These are phyloP conservation scores for Thelonectria rubi DNA, from an alignment of 2,329 filamentous ascomycete species.

Conservation along the genomic window DNA sequence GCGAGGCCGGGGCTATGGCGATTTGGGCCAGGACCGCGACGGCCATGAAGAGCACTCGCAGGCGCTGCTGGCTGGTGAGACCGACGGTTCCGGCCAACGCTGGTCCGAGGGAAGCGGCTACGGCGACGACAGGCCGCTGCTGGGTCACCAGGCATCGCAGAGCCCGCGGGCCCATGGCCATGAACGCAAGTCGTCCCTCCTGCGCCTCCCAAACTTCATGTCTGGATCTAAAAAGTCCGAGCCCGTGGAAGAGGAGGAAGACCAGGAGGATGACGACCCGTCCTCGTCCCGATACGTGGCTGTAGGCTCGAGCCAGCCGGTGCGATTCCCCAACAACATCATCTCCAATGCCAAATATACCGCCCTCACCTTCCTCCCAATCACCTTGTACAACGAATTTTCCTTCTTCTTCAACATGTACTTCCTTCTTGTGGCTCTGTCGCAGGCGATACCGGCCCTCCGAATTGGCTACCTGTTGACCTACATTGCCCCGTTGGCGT, in stretches of 20 bases:
- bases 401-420: slow-evolving; percentile 99
- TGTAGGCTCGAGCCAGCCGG: slow-evolving; percentile 77
- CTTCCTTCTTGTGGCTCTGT: slow-evolving; percentile 93
- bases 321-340: slow-evolving; percentile 86
- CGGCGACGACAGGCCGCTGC: slow-evolving; percentile 74
- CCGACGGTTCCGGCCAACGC: slow-evolving; percentile 62
- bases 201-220: slow-evolving; percentile 76
- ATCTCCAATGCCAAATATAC: slow-evolving; percentile 99
- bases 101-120: slow-evolving; percentile 69
- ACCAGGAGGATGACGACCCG: slow-evolving; percentile 67
- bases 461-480: slow-evolving; percentile 95
- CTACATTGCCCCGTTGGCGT: slow-evolving; percentile 90
- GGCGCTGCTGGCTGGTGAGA: slow-evolving; percentile 72
- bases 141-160: slow-evolving; percentile 55
- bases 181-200: slow-evolving; percentile 53
- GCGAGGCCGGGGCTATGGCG: slow-evolving; percentile 65
- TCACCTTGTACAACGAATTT: slow-evolving; percentile 98
- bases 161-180: slow-evolving; percentile 42
- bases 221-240: slow-evolving; percentile 51
- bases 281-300: slow-evolving; percentile 77
- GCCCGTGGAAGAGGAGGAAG: slow-evolving; percentile 54
- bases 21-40: slow-evolving; percentile 65
- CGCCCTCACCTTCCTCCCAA: slow-evolving; percentile 89
- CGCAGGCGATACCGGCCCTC: slow-evolving; percentile 88
- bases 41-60: slow-evolving; percentile 72